Percentiles rank a stretch among this genome's conserved stretches.
Conservation (phyloP, 352 stramenopile species). For the Pythium dissotocum region DNA sequence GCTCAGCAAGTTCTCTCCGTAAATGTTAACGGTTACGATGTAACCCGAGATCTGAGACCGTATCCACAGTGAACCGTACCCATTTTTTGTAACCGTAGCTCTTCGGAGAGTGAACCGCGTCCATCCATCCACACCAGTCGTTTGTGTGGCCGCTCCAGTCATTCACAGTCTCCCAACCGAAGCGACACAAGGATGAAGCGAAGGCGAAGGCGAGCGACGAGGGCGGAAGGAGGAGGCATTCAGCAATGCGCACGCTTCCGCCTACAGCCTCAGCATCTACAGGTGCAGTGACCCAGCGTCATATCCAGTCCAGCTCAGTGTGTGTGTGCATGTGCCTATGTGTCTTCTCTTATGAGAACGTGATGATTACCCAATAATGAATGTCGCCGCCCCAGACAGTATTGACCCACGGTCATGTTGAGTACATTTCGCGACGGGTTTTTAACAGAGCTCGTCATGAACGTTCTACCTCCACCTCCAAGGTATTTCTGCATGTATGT, state of each 20-base stretch:
- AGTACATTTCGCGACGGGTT: slow-evolving; percentile 79
- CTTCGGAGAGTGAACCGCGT: slow-evolving; percentile 7
- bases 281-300: no score
- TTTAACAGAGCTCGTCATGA: slow-evolving; percentile 87
- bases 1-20: not conserved
- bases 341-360: slow-evolving; percentile 48
- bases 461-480: slow-evolving; percentile 49
- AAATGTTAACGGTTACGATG: slow-evolving; percentile 25
- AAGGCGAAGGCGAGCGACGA: not conserved
- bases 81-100: slow-evolving; percentile 3
- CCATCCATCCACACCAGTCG: slow-evolving; percentile 21
- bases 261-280: not conserved
- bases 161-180: not conserved
- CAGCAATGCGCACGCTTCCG: slow-evolving; percentile 14
- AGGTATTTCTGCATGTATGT: slow-evolving; percentile 16
- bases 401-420: slow-evolving; percentile 76
- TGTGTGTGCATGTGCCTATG: slow-evolving; percentile 11
- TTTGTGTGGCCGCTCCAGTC: slow-evolving; percentile 23
- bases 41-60: not conserved
- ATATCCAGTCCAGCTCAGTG: not conserved
- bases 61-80: slow-evolving; percentile 15
- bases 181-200: not conserved
- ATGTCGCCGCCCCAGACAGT: slow-evolving; percentile 90
- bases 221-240: slow-evolving; percentile 3
- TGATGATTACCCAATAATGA: slow-evolving; percentile 86